Base-by-base conservation (phyloP, 352 stramenopile species). In the Peronospora farinosa region DNA sequence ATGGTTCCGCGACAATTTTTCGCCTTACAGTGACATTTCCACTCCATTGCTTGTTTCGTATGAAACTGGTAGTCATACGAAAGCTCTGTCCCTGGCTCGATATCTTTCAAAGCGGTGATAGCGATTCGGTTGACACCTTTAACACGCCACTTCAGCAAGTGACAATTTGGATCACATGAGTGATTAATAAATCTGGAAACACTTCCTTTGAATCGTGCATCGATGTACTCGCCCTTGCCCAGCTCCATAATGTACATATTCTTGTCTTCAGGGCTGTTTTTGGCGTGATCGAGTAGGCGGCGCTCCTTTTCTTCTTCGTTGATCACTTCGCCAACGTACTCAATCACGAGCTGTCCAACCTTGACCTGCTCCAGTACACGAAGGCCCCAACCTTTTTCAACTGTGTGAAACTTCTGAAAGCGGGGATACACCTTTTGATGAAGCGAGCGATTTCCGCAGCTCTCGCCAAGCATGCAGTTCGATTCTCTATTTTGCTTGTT, bases 181-280 rank as follows among this genome's bases (percentile, higher is more conserved):
- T 98, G 95, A 66, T 98, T 98, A 64, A 98, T 98, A 67, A 97
- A 98, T 19, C 95, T 85, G 16, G 94, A 97, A 19, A 97, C 82
- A 47, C 90, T 95, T 15, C 95, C 95, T 54, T 95, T 88, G 54
- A 92, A 84, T 5, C 90, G 81, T 16, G 95, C 95, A 67, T 98
- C 95, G 35, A 98, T 96, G 69, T 96, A 98, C 66, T 88, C 89
- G 35, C 87, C 84, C 44, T 95, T 89, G 23, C 73, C 81, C 10
- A 97, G 67, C 52, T 91, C 74, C 92, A 98, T 98, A 47, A 98
- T 85, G 67, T 98, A 98, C 83, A 97, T 97, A 63, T 98, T 97
- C 50, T 93, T 96, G 72, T 98, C 91, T 17, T 97, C 83, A 9
- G 90, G 90, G 36, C 92, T 87, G 25, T 91, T 81, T 25, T 72